phyloP scores from a whole-genome alignment of 2,329 filamentous ascomycete species.

The Phialophora tarda region DNA sequence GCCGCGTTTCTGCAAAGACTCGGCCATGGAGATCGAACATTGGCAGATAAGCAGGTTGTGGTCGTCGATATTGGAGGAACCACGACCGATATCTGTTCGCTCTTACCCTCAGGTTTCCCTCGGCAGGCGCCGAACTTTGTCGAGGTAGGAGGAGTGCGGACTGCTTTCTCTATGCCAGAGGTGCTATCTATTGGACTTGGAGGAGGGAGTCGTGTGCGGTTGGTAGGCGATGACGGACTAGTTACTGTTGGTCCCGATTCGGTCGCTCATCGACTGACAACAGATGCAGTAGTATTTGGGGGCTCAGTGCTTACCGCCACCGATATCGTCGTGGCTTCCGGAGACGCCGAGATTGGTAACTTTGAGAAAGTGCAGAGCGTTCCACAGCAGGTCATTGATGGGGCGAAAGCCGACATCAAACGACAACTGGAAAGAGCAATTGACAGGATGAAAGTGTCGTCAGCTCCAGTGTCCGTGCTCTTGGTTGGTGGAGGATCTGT shows the following conservation, averaged over 20 bases:
- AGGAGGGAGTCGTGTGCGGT: slow-evolving; percentile 57
- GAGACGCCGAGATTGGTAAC: slow-evolving; percentile 41
- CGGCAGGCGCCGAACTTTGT: slow-evolving; percentile 65
- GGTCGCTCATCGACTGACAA: slow-evolving; percentile 59
- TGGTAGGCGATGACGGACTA: slow-evolving; percentile 36
- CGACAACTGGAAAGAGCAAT: slow-evolving; percentile 58
- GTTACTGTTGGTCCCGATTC: slow-evolving; percentile 63
- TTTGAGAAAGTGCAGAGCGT: slow-evolving; percentile 36
- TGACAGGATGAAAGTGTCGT: slow-evolving; percentile 63
- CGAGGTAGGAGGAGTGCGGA: slow-evolving; percentile 63
- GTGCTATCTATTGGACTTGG: slow-evolving; percentile 63
- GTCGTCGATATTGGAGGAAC: slow-evolving; percentile 67
- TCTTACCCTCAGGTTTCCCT: slow-evolving; percentile 65
- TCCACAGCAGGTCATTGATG: slow-evolving; percentile 45
- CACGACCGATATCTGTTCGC: slow-evolving; percentile 64
- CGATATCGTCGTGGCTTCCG: slow-evolving; percentile 56
- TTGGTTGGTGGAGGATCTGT: slow-evolving; percentile 65
- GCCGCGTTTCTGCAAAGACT: slow-evolving; percentile 63
- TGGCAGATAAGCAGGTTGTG: slow-evolving; percentile 45
- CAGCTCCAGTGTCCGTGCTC: slow-evolving; percentile 56
- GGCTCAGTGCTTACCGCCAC: slow-evolving; percentile 60
- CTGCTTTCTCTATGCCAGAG: slow-evolving; percentile 64
- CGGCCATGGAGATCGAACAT: slow-evolving; percentile 24
- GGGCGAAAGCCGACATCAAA: slow-evolving; percentile 50
- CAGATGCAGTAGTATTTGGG: slow-evolving; percentile 60